These are phyloP conservation scores for Primulina tabacum DNA, from an alignment of 257 asterid species.

Conservation along the genomic window DNA sequence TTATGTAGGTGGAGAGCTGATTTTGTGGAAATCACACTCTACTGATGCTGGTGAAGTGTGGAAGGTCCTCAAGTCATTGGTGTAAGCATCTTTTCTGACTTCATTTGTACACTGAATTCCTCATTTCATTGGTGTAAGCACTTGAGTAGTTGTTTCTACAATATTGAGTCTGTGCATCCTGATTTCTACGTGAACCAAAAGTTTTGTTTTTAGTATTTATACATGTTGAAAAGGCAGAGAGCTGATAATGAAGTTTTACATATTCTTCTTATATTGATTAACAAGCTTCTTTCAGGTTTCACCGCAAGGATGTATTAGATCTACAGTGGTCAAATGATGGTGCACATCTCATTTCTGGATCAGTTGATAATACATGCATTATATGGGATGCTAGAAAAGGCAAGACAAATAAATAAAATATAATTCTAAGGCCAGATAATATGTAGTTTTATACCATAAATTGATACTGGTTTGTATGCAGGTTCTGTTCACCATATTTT, in stretches of 20 bases:
- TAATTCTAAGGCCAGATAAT: conserved; percentile 1
- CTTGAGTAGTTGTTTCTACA: conserved; percentile 21
- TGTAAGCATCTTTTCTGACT: conserved; percentile 48
- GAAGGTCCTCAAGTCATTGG: conserved; percentile 74
- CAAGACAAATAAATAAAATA: conserved; percentile 22
- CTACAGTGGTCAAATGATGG: conserved; percentile 89
- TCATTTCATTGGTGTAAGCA: conserved; percentile 75
- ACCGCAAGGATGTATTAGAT: conserved; percentile 93
- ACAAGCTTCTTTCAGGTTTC: conserved; percentile 57
- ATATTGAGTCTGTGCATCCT: conserved; percentile 7
- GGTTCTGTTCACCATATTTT: conserved; percentile 85
- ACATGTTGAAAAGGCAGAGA: conserved; percentile 6
- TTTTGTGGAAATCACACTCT: conserved; percentile 69
- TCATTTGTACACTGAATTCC: background rate
- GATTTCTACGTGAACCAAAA: conserved; percentile 10
- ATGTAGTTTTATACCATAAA: background rate
- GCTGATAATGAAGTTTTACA: background rate
- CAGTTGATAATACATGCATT: conserved; percentile 97
- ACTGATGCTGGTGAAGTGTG: conserved; percentile 76
- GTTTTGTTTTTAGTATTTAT: conserved; percentile 17
- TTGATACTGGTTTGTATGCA: conserved; percentile 29
- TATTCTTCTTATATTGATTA: conserved; percentile 16
- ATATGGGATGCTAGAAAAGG: conserved; percentile 93
- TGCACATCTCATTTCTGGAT: conserved; percentile 79
- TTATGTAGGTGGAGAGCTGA: conserved; percentile 78